Conservation (phyloP, 768 basidiomycete species). For the Tylopilus balloui region DNA sequence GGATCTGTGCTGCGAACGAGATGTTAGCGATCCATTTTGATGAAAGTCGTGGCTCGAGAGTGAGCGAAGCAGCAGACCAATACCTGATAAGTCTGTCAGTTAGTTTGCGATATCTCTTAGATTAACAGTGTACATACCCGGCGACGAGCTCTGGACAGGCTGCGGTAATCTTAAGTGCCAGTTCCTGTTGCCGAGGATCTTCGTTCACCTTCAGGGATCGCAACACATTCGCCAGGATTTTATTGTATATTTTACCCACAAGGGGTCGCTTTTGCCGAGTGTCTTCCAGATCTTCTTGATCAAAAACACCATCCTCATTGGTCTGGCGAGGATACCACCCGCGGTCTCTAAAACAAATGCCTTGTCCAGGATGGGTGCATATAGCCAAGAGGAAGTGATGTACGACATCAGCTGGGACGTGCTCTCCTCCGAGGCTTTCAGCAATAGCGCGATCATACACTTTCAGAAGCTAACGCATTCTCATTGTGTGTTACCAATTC, state of each 20-base stretch:
- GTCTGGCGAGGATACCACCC: constrained; percentile 86
- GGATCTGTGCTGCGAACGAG: constrained; percentile 71
- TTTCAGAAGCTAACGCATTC: constrained; percentile 52
- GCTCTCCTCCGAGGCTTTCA: constrained; percentile 46
- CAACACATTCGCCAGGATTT: constrained; percentile 73
- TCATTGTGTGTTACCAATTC: not conserved
- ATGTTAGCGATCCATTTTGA: constrained; percentile 92
- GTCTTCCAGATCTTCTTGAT: constrained; percentile 36
- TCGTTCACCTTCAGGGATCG: constrained; percentile 82
- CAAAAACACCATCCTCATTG: constrained; percentile 36
- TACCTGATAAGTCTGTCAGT: constrained; percentile 45
- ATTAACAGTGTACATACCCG: constrained; percentile 44
- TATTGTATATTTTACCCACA: constrained; percentile 66
- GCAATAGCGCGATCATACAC: constrained; percentile 60
- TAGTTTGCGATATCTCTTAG: not conserved
- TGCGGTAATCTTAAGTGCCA: constrained; percentile 72
- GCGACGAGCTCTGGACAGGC: constrained; percentile 85
- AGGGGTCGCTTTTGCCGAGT: constrained; percentile 29
- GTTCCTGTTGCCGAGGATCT: constrained; percentile 78
- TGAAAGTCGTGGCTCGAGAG: constrained; percentile 81
- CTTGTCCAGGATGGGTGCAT: constrained; percentile 74
- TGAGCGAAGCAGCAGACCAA: constrained; percentile 63
- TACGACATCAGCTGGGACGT: constrained; percentile 70
- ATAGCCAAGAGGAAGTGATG: constrained; percentile 87
- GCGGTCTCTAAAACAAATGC: constrained; percentile 82